Evolutionary conservation across 306 rosid species (phyloP).

Genomic region (Cucurbita ficifolia): DNA sequence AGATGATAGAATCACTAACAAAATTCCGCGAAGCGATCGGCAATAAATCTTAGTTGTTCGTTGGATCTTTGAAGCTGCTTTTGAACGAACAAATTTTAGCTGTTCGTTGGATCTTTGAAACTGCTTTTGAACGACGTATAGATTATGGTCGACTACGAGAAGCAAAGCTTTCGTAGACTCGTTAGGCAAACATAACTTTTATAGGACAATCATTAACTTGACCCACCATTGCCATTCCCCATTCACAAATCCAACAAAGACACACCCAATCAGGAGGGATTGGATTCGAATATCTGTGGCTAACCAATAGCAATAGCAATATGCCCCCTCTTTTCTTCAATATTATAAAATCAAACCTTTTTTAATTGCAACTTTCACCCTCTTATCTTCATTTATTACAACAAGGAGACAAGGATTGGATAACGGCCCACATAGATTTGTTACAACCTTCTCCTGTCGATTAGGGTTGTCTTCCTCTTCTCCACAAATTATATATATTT

Average conservation of each 20-base stretch:
- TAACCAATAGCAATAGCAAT: background rate
- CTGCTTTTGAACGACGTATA: too few relatives aligned
- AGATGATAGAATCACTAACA: too few relatives aligned
- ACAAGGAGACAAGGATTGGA: too few relatives aligned
- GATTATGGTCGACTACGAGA: too few relatives aligned
- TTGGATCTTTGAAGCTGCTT: too few relatives aligned
- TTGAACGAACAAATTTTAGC: too few relatives aligned
- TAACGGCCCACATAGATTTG: background rate
- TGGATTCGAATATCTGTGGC: background rate
- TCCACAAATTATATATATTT: background rate
- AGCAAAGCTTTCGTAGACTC: too few relatives aligned
- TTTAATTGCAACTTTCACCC: background rate
- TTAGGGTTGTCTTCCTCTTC: background rate
- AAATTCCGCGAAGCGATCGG: too few relatives aligned
- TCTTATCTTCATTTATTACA: constrained; percentile 4
- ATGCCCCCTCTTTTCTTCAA: background rate
- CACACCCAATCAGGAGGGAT: background rate
- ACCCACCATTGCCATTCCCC: background rate
- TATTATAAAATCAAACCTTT: background rate
- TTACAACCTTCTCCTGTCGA: background rate
- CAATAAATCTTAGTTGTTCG: too few relatives aligned
- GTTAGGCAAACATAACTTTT: too few relatives aligned
- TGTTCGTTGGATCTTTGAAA: too few relatives aligned
- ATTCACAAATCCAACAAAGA: background rate
- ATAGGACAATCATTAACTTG: background rate